Evolutionary conservation across 176 grass and related monocot genomes (phyloP).

Genomic region (Zea mays): DNA sequence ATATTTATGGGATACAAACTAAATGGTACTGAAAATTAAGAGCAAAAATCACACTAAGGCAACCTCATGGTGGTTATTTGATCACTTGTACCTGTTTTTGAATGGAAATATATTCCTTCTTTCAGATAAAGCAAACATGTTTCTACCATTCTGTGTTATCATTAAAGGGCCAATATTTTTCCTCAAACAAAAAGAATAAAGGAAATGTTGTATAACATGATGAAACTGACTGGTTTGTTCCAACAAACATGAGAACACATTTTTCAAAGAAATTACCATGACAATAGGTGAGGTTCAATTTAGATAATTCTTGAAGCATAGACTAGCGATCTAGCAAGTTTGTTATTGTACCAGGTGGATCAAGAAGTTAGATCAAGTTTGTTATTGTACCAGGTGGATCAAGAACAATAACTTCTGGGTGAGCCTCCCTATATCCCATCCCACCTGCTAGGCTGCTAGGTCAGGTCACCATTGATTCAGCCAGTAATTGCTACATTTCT

Average conservation of each 20-base stretch:
- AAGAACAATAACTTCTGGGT: conserved; percentile 95
- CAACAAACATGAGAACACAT: conserved; percentile 14
- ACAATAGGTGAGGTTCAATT: conserved; percentile 69
- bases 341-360: no score
- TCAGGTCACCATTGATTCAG: no score
- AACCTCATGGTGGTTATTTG: background rate
- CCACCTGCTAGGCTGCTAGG: no score
- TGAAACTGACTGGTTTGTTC: no score
- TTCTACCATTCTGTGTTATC: conserved; percentile 8
- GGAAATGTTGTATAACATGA: no score
- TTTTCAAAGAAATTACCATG: conserved; percentile 64
- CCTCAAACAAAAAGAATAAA: no score
- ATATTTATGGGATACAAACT: no score
- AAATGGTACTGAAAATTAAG: no score
- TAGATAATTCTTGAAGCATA: conserved; percentile 92
- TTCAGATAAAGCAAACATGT: no score
- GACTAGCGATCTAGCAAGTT: conserved; percentile 84
- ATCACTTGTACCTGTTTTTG: background rate
- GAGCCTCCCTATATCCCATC: conserved; percentile 75
- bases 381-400: conserved; percentile 90
- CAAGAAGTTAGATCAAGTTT: no score
- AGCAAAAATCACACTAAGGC: background rate
- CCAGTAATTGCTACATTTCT: no score
- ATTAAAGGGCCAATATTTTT: no score
- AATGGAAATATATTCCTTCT: background rate